Conservation (phyloP, 2,329 filamentous ascomycete species). For the Neodidymelliopsis sp. region DNA sequence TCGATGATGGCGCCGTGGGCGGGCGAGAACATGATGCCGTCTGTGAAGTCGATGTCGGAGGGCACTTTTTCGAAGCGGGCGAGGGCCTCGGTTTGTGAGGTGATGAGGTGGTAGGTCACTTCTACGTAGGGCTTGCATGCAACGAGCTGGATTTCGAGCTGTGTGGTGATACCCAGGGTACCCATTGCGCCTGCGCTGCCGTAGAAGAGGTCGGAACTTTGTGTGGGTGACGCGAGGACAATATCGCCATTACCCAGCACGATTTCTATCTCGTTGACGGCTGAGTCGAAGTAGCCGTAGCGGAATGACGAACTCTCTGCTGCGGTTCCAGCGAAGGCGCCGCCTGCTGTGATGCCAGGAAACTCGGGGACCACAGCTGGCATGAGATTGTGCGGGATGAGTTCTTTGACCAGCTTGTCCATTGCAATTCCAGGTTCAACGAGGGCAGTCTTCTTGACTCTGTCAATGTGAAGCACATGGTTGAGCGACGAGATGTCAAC, state of each 20-base stretch:
- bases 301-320: conserved; percentile 70
- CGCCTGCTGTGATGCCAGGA: conserved; percentile 70
- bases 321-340: conserved; percentile 68
- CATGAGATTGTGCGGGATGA: conserved; percentile 61
- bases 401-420: conserved; percentile 65
- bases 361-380: conserved; percentile 69
- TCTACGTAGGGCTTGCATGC: conserved; percentile 62
- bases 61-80: not conserved
- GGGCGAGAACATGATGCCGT: conserved; percentile 19
- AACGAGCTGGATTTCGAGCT: conserved; percentile 63
- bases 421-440: conserved; percentile 73
- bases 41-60: conserved; percentile 16
- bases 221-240: conserved; percentile 53
- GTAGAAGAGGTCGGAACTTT: conserved; percentile 62
- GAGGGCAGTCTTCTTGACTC: conserved; percentile 50
- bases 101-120: conserved; percentile 65
- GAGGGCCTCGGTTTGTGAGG: conserved; percentile 51
- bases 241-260: conserved; percentile 63
- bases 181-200: conserved; percentile 65
- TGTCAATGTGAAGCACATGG: conserved; percentile 53
- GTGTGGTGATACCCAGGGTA: conserved; percentile 64
- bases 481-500: conserved; percentile 55
- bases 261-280: conserved; percentile 67
- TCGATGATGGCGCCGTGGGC: conserved; percentile 17
- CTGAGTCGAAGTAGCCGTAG: conserved; percentile 69